phyloP scores from a whole-genome alignment of 192 early-diverging fungal genomes.

The Entophlyctis luteolus region DNA sequence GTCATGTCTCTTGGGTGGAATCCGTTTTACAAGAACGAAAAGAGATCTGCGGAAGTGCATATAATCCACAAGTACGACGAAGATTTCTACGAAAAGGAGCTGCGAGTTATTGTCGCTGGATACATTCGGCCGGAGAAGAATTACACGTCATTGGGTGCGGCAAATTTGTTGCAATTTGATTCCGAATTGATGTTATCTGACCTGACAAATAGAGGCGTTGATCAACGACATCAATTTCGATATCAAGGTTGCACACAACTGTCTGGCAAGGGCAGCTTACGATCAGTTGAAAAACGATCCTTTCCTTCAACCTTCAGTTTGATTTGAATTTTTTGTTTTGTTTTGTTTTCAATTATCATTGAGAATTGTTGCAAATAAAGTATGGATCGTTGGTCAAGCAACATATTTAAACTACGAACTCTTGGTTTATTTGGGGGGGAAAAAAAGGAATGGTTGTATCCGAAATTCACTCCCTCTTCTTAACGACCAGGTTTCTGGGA shows the following conservation, averaged over 20 bases:
- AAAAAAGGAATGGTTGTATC: background rate
- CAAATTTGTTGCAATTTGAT: background rate
- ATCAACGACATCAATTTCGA: conserved; percentile 92
- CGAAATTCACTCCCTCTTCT: conserved; percentile 16
- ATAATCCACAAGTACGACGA: conserved; percentile 79
- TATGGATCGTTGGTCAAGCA: background rate
- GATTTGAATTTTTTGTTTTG: background rate
- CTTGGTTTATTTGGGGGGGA: background rate
- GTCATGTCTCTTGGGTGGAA: conserved; percentile 99
- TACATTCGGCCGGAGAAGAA: conserved; percentile 88
- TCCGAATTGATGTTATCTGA: background rate
- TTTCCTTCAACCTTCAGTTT: conserved; percentile 17
- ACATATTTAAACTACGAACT: background rate
- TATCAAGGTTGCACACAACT: conserved; percentile 72
- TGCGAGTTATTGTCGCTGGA: conserved; percentile 79
- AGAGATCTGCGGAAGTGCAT: conserved; percentile 94
- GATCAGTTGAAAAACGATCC: conserved; percentile 32
- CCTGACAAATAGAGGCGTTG: conserved; percentile 62
- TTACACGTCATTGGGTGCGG: conserved; percentile 76
- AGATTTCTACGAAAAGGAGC: conserved; percentile 88
- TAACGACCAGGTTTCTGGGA: conserved; percentile 23
- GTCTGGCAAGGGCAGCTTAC: conserved; percentile 59
- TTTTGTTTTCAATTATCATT: background rate
- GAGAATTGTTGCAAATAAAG: background rate
- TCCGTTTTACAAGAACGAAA: conserved; percentile 96